Conservation (phyloP, 2,329 filamentous ascomycete genomes). For the Fusarium liriodendri region DNA sequence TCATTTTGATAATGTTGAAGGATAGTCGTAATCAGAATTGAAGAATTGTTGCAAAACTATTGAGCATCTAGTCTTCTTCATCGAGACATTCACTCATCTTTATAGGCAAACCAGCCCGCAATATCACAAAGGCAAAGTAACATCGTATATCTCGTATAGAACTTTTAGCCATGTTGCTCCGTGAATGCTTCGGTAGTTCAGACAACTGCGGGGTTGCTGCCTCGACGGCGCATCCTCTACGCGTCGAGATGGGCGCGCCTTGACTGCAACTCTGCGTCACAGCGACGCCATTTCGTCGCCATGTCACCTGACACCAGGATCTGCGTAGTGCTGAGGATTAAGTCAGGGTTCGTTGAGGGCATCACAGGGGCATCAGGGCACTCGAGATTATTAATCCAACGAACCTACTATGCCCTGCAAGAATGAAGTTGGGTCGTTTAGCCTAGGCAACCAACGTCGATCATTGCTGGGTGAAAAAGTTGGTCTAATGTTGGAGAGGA, state of each 20-base stretch:
- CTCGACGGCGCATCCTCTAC: constrained; percentile 8
- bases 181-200: neutral
- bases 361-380: neutral
- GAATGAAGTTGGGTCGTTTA: neutral
- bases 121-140: neutral
- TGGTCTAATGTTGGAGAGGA: neutral
- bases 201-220: constrained; percentile 7
- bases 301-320: constrained; percentile 1
- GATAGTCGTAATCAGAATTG: neutral
- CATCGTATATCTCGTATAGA: neutral
- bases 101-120: neutral
- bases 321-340: neutral
- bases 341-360: neutral
- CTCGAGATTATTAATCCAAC: neutral
- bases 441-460: neutral
- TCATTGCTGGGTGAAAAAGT: neutral
- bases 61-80: neutral
- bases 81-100: neutral
- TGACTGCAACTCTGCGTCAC: constrained; percentile 2
- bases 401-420: neutral
- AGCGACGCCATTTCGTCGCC: constrained; percentile 5
- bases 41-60: neutral
- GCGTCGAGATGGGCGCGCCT: neutral
- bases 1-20: neutral
- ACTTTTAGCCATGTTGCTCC: neutral